Evolutionary conservation across 176 grass and related monocot genomes (phyloP).

Genomic region (Tuctoria greenei): DNA sequence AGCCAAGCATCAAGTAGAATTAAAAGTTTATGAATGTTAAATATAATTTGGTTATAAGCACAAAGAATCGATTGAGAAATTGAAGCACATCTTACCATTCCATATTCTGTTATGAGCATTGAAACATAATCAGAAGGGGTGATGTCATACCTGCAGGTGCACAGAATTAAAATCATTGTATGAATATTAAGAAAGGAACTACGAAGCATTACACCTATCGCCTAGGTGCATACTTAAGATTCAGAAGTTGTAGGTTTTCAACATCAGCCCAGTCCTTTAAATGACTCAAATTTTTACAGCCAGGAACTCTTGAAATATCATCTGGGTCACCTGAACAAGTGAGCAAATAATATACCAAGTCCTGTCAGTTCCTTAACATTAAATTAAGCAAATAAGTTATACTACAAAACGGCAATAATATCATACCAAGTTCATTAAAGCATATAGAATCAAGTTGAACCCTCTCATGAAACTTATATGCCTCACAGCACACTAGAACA

Average conservation of each 20-base stretch:
- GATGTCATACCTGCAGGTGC: constrained; percentile 60
- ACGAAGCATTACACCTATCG: neutral
- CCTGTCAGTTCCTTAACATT: constrained; percentile 11
- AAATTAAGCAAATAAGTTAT: constrained; percentile 5
- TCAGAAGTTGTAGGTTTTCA: constrained; percentile 69
- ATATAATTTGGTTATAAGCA: constrained; percentile 3
- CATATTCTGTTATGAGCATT: constrained; percentile 84
- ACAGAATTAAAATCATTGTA: constrained; percentile 25
- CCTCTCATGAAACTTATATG: constrained; percentile 90
- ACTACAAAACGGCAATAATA: neutral
- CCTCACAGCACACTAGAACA: constrained; percentile 78
- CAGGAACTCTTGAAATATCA: constrained; percentile 60
- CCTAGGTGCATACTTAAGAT: constrained; percentile 61
- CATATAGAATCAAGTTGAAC: constrained; percentile 90
- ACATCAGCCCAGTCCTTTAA: constrained; percentile 54
- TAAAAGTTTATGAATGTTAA: neutral
- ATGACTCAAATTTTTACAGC: constrained; percentile 44
- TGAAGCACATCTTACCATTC: constrained; percentile 60
- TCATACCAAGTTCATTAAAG: constrained; percentile 77
- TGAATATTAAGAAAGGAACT: constrained; percentile 6
- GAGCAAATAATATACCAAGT: constrained; percentile 32
- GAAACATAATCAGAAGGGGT: constrained; percentile 83
- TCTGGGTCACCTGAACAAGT: constrained; percentile 79
- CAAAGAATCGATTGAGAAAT: constrained; percentile 23
- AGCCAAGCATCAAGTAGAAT: neutral